Evolutionary conservation across 495 filamentous ascomycete genomes (phyloP), one percentile per base, ranked within the genome.

Genomic region (Gamarada debralockiae): DNA sequence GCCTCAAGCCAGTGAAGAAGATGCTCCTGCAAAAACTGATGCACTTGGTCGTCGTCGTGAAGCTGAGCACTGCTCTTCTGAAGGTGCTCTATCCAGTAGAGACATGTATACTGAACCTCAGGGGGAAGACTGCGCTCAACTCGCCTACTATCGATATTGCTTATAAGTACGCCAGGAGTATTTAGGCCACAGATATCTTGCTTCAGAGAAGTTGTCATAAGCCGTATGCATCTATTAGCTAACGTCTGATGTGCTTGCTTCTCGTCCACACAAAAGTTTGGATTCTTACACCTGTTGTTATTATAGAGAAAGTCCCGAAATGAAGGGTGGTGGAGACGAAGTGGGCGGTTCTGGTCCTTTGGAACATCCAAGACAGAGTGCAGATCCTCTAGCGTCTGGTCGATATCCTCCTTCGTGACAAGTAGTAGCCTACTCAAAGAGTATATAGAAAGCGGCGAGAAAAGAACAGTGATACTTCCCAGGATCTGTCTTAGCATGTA

Each of bases 261-360:
- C n/a, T n/a, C n/a, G 17, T 41, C 38, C 6, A 41, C 38, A 6
- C 38, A 41, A 15, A 41, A 41, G 58, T 55, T 0, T 56, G 48
- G 65, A 41, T 67, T 60, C 4, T 33, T 23, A 48, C 65, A 63
- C 40, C 58, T 60, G 14, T 60, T 43, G 33, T 52, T 33, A 56
- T 74, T 64, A 40, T 77, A 34, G 12, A 81, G 67, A 55, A 72
- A 79, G 56, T 79, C 75, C 33, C 71, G 73, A 52, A 79, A 75
- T 12, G 75, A 77, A 7, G 63, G 66, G 53, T n/a, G n/a, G n/a
- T n/a, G n/a, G n/a, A n/a, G n/a, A n/a, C n/a, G n/a, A n/a, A n/a
- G n/a, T n/a, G n/a, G n/a, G n/a, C n/a, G n/a, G n/a, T n/a, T n/a
- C n/a, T n/a, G n/a, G n/a, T n/a, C n/a, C n/a, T n/a, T n/a, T n/a